phyloP scores from a whole-genome alignment of 805 yeast genomes.

The Lipomyces sp. region DNA sequence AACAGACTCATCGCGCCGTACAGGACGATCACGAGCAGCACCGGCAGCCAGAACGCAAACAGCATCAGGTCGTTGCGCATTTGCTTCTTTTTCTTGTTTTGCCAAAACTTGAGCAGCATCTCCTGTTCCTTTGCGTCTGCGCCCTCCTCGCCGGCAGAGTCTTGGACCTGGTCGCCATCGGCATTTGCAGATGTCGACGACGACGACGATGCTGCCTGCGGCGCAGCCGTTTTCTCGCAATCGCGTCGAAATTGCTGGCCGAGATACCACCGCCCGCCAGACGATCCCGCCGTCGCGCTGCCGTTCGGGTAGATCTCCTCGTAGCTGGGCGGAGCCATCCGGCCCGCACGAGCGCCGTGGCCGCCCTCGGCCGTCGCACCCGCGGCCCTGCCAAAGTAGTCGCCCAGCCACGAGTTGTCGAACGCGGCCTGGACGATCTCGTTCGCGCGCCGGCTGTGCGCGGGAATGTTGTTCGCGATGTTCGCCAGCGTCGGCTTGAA shows the following conservation, averaged over 20 bases:
- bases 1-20: conserved; percentile 25
- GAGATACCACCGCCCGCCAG: not conserved
- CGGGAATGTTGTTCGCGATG: conserved; percentile 17
- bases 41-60: conserved; percentile 33
- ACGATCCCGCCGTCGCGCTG: not conserved
- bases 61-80: conserved; percentile 32
- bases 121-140: conserved; percentile 13
- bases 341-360: not conserved
- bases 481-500: conserved; percentile 24
- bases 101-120: conserved; percentile 23
- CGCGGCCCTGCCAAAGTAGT: conserved; percentile 11
- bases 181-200: too few relatives aligned
- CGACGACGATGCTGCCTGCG: conserved; percentile 2
- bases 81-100: conserved; percentile 27
- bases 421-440: conserved; percentile 13
- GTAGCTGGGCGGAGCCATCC: conserved; percentile 26
- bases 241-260: too few relatives aligned
- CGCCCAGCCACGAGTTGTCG: conserved; percentile 24
- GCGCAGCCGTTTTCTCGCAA: not conserved
- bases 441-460: conserved; percentile 21
- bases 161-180: conserved; percentile 6
- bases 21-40: conserved; percentile 16
- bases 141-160: conserved; percentile 24
- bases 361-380: conserved; percentile 2
- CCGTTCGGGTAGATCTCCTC: conserved; percentile 26